phyloP scores from a whole-genome alignment of 2,329 filamentous ascomycete species.

The Xylaria multiplex region DNA sequence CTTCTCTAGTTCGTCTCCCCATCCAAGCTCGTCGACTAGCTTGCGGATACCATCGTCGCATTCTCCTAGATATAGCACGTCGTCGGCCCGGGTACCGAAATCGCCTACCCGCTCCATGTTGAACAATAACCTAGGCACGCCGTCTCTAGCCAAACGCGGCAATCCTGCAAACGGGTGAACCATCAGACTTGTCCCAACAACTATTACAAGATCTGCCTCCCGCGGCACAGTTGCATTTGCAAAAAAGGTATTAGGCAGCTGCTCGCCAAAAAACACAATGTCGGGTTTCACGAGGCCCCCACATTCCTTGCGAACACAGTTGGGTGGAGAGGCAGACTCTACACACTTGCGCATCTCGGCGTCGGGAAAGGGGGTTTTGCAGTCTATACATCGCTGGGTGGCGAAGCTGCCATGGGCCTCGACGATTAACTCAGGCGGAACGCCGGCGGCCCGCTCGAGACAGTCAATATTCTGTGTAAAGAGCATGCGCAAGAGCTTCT shows the following conservation, averaged over 20 bases:
- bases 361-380: constrained; percentile 76
- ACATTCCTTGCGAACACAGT: constrained; percentile 71
- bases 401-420: constrained; percentile 98
- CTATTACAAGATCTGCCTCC: constrained; percentile 79
- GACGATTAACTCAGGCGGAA: constrained; percentile 82
- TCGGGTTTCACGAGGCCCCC: constrained; percentile 88
- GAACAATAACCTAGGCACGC: constrained; percentile 81
- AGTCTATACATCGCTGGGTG: constrained; percentile 90
- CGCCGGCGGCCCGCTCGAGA: constrained; percentile 85
- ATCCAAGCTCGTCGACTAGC: constrained; percentile 83
- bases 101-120: constrained; percentile 86
- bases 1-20: constrained; percentile 82
- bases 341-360: constrained; percentile 79
- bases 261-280: constrained; percentile 90
- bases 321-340: constrained; percentile 72
- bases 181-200: constrained; percentile 87
- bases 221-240: constrained; percentile 59
- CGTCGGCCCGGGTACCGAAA: constrained; percentile 80
- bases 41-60: constrained; percentile 84
- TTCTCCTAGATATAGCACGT: constrained; percentile 83
- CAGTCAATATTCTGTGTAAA: constrained; percentile 99
- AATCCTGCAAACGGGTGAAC: constrained; percentile 91
- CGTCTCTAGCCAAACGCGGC: constrained; percentile 69
- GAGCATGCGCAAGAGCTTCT: constrained; percentile 80
- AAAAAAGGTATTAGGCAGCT: constrained; percentile 71